A percentile compares a stretch with the other conserved stretches of the same genome.
These are phyloP conservation scores for Gnomoniopsis sp. DNA, from an alignment of 2,329 filamentous ascomycete species.

Conservation along the genomic window DNA sequence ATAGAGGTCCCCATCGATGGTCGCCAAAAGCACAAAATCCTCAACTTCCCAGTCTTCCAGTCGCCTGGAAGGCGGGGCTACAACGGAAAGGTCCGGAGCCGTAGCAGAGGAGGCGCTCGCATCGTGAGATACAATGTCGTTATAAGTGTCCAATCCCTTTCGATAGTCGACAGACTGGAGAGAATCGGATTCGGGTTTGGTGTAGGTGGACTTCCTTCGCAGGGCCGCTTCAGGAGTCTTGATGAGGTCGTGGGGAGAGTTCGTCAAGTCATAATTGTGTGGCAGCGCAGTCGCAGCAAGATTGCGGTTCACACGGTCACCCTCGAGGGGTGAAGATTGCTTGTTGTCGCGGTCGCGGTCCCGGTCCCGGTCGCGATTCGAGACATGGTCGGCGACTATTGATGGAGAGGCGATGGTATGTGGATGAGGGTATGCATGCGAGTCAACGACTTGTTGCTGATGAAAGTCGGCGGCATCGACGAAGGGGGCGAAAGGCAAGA, in stretches of 20 bases:
- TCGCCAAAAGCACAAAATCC: constrained; percentile 99
- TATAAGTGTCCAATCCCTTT: constrained; percentile 20
- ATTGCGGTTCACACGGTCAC: constrained; percentile 18
- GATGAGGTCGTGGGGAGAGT: constrained; percentile 8
- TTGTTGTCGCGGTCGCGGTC: background rate
- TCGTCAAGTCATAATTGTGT: background rate
- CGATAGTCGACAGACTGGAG: constrained; percentile 7
- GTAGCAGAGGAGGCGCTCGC: constrained; percentile 96
- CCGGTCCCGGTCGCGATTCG: background rate
- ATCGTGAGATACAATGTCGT: constrained; percentile 51
- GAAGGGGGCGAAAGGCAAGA: constrained; percentile 43
- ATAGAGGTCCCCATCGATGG: constrained; percentile 95
- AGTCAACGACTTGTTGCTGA: constrained; percentile 19
- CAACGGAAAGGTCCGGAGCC: constrained; percentile 93
- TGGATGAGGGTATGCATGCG: constrained; percentile 21
- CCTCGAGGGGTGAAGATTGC: constrained; percentile 15
- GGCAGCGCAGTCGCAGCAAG: constrained; percentile 19
- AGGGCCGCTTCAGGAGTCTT: constrained; percentile 14
- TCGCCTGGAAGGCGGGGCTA: constrained; percentile 97
- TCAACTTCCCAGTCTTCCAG: constrained; percentile 99
- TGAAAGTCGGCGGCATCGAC: constrained; percentile 41
- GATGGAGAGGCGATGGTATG: constrained; percentile 14
- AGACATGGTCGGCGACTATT: background rate
- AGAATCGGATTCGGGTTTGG: background rate
- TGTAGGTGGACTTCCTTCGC: constrained; percentile 17